Evolutionary conservation across 306 rosid genomes (phyloP).

Genomic region (Luffa aegyptiaca): DNA sequence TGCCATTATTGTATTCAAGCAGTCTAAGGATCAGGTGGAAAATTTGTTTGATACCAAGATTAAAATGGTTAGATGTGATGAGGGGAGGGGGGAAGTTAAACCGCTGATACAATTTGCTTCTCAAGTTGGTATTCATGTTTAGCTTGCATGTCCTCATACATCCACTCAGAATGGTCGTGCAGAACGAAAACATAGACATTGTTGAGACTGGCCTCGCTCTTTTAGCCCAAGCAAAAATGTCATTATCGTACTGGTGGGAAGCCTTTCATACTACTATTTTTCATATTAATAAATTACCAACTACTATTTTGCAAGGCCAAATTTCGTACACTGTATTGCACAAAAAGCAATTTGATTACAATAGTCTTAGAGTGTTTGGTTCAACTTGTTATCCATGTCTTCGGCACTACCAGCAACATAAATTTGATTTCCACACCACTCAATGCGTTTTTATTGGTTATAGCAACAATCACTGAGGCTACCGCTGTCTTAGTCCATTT

Average conservation of each 20-base stretch:
- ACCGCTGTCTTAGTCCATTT: too few relatives aligned
- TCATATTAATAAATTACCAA: background rate
- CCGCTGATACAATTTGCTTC: background rate
- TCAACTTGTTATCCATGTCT: too few relatives aligned
- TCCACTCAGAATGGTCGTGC: background rate
- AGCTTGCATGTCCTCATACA: background rate
- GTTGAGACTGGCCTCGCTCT: background rate
- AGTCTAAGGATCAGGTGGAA: background rate
- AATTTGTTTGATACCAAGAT: too few relatives aligned
- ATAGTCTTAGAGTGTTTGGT: too few relatives aligned
- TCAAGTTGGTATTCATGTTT: accelerated
- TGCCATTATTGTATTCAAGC: background rate
- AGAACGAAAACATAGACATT: background rate
- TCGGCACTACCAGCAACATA: too few relatives aligned
- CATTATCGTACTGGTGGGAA: background rate
- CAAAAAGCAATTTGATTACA: too few relatives aligned
- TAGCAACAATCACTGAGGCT: too few relatives aligned
- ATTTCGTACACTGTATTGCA: too few relatives aligned
- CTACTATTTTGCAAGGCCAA: too few relatives aligned
- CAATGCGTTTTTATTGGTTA: too few relatives aligned
- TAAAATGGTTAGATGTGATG: background rate
- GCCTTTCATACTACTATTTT: background rate
- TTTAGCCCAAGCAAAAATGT: background rate
- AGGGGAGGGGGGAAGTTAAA: background rate
- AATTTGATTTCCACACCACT: too few relatives aligned